Evolutionary conservation across 805 yeast genomes (phyloP).

Genomic region (Lipomyces mesembrius): DNA sequence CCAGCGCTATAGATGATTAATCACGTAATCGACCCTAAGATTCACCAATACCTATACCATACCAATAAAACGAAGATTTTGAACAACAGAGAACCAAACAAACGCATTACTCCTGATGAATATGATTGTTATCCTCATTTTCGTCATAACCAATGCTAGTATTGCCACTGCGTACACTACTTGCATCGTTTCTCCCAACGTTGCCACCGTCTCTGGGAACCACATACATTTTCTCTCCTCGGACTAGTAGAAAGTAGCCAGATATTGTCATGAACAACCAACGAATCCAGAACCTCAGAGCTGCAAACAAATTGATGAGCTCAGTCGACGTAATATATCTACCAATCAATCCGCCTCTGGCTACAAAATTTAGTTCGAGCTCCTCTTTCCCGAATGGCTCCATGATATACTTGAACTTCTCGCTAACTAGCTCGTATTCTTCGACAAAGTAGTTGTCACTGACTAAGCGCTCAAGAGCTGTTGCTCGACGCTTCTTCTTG

Average conservation of each 20-base stretch:
- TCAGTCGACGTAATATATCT: constrained; percentile 2
- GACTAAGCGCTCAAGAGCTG: constrained; percentile 3
- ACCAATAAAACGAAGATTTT: neutral
- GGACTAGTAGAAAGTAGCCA: neutral
- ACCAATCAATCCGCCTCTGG: neutral
- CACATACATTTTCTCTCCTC: neutral
- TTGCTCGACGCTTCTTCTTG: neutral
- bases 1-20: neutral
- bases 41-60: neutral
- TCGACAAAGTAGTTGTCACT: constrained; percentile 12
- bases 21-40: neutral
- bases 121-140: neutral
- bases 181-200: neutral
- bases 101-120: neutral
- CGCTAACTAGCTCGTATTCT: constrained; percentile 20
- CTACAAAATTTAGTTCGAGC: neutral
- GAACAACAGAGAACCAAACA: neutral
- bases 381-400: constrained; percentile 14
- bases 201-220: neutral
- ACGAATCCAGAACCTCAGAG: constrained; percentile 5
- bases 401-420: constrained; percentile 15
- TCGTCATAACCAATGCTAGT: neutral
- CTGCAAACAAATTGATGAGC: neutral
- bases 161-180: neutral
- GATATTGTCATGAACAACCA: constrained; percentile 2